Conservation (phyloP, 192 early-diverging fungal species). For the Backusella australiensis region DNA sequence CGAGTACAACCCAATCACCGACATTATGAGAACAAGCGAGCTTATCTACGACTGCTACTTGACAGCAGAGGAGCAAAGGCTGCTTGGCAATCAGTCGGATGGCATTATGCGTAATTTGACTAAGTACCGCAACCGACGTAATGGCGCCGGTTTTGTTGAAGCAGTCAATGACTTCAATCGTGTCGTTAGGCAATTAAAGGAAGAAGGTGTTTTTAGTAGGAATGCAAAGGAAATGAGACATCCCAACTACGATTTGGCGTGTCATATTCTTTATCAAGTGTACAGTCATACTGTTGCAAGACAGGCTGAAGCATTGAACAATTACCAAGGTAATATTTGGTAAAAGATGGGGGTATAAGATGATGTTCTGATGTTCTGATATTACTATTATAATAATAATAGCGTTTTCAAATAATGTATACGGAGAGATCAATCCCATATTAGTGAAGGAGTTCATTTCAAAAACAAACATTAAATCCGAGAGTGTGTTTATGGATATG, state of each 20-base stretch:
- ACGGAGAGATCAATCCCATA: slow-evolving; percentile 89
- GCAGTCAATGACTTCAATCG: slow-evolving; percentile 74
- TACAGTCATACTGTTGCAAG: slow-evolving; percentile 87
- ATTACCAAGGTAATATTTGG: slow-evolving; percentile 56
- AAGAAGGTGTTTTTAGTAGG: slow-evolving; percentile 28
- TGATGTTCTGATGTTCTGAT: background rate
- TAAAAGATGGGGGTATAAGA: background rate
- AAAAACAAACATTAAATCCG: slow-evolving; percentile 57
- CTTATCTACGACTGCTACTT: slow-evolving; percentile 65
- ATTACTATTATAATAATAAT: background rate
- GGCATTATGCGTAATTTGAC: slow-evolving; percentile 77
- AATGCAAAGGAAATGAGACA: slow-evolving; percentile 31
- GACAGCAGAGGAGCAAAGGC: slow-evolving; percentile 38
- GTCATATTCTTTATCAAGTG: slow-evolving; percentile 84
- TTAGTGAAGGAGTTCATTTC: slow-evolving; percentile 85
- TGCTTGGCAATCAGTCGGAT: slow-evolving; percentile 60
- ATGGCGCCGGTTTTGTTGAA: slow-evolving; percentile 61
- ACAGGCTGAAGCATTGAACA: slow-evolving; percentile 65
- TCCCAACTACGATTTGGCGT: slow-evolving; percentile 66
- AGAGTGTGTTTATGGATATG: slow-evolving; percentile 87
- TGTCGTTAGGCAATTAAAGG: slow-evolving; percentile 48
- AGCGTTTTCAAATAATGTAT: slow-evolving; percentile 93
- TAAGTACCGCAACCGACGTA: slow-evolving; percentile 73
- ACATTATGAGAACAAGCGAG: slow-evolving; percentile 68
- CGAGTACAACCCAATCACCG: slow-evolving; percentile 82